These are phyloP conservation scores for Fusarium hainanense DNA, from an alignment of 2,329 filamentous ascomycete species.

Conservation along the genomic window DNA sequence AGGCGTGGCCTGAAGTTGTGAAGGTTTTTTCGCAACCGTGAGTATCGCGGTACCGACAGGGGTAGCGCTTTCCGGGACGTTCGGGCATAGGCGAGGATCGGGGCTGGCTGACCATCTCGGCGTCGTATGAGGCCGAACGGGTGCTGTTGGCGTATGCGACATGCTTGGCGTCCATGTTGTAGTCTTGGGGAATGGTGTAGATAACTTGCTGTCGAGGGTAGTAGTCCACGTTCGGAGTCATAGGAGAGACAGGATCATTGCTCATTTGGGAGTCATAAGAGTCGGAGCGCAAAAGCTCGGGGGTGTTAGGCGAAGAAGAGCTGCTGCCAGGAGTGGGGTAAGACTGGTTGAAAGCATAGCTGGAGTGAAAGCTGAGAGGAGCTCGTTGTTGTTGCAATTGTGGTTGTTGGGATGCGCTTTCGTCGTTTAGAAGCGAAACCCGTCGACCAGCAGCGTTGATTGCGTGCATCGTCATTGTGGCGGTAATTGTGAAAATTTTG, in stretches of 20 bases:
- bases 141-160: conserved; percentile 57
- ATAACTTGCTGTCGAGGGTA: conserved; percentile 55
- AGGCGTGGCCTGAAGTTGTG: conserved; percentile 87
- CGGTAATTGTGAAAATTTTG: neutral
- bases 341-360: conserved; percentile 48
- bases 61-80: conserved; percentile 73
- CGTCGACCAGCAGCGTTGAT: conserved; percentile 67
- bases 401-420: conserved; percentile 17
- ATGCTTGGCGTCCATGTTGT: conserved; percentile 55
- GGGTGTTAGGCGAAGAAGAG: conserved; percentile 63
- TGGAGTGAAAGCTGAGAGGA: conserved; percentile 51
- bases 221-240: conserved; percentile 63
- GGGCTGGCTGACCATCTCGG: conserved; percentile 54
- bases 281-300: conserved; percentile 68
- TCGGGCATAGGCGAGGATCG: conserved; percentile 57
- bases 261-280: conserved; percentile 71
- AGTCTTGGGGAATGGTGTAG: conserved; percentile 52
- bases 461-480: conserved; percentile 59
- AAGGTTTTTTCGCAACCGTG: conserved; percentile 82
- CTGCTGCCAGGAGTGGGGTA: conserved; percentile 53
- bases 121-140: conserved; percentile 63
- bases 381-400: conserved; percentile 30
- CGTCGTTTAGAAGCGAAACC: conserved; percentile 70
- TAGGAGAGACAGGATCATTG: conserved; percentile 64
- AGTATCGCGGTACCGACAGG: conserved; percentile 77